A percentile compares a stretch with the other conserved stretches of the same genome.
Evolutionary conservation across 1,284 basidiomycete genomes (phyloP).

Genomic region (Phellinidium pouzarii): DNA sequence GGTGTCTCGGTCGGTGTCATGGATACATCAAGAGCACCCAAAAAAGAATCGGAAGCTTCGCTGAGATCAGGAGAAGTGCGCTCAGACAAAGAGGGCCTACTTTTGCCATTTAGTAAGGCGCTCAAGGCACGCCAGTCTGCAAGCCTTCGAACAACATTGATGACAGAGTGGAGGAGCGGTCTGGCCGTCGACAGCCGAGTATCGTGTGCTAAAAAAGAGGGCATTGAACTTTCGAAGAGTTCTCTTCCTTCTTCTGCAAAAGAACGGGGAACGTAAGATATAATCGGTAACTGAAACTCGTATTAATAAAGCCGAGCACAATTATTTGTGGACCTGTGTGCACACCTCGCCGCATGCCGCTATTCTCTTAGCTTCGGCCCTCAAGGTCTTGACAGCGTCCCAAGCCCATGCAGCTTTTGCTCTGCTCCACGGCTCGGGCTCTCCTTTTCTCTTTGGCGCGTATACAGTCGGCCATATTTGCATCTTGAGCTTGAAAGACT

Average conservation of each 20-base stretch:
- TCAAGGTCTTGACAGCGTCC: constrained; percentile 52
- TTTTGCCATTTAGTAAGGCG: constrained; percentile 16
- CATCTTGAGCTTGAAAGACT: constrained; percentile 61
- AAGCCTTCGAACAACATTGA: constrained; percentile 68
- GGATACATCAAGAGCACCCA: background rate
- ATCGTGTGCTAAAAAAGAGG: constrained; percentile 58
- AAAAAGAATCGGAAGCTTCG: background rate
- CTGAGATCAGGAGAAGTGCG: constrained; percentile 2
- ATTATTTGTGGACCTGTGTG: background rate
- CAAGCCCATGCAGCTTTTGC: constrained; percentile 66
- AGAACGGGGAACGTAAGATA: constrained; percentile 64
- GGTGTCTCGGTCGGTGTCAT: constrained; percentile 4
- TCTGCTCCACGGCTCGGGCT: constrained; percentile 60
- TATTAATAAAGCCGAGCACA: constrained; percentile 2
- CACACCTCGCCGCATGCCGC: constrained; percentile 49
- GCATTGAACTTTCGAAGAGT: constrained; percentile 26
- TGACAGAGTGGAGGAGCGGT: constrained; percentile 76
- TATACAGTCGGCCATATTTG: constrained; percentile 79
- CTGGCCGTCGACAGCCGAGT: constrained; percentile 61
- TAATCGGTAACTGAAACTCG: constrained; percentile 63
- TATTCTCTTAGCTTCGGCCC: constrained; percentile 46
- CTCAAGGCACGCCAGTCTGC: constrained; percentile 49
- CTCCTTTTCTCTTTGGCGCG: constrained; percentile 64
- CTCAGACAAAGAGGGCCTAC: constrained; percentile 19
- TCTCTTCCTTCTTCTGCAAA: constrained; percentile 34